Conservation (phyloP, 768 basidiomycete genomes). For the Epithele typhae region DNA sequence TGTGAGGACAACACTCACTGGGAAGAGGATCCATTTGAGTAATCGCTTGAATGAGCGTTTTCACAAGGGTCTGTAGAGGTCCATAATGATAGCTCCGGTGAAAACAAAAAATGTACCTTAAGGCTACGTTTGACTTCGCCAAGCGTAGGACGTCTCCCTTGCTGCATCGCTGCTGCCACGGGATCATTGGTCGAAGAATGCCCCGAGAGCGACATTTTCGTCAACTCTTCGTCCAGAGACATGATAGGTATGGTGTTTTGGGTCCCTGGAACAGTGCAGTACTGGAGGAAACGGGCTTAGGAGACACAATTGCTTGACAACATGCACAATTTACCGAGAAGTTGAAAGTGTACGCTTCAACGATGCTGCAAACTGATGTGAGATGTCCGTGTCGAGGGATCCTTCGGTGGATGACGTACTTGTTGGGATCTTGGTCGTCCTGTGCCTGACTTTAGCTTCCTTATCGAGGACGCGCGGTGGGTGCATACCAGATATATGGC, state of each 20-base stretch:
- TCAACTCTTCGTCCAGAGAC: constrained; percentile 60
- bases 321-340: constrained; percentile 49
- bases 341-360: constrained; percentile 88
- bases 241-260: constrained; percentile 61
- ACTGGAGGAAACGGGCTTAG: constrained; percentile 37
- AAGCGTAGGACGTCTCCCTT: constrained; percentile 65
- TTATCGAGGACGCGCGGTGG: too few relatives aligned
- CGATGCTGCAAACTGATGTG: too few relatives aligned
- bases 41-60: constrained; percentile 73
- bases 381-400: not conserved
- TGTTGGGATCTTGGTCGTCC: constrained; percentile 84
- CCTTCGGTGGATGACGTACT: constrained; percentile 40
- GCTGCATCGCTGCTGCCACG: constrained; percentile 50
- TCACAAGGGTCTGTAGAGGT: constrained; percentile 56
- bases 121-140: constrained; percentile 80
- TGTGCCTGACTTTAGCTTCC: too few relatives aligned
- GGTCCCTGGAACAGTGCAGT: constrained; percentile 62
- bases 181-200: too few relatives aligned
- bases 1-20: too few relatives aligned
- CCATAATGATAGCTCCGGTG: not conserved
- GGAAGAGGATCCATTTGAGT: constrained; percentile 78
- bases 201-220: constrained; percentile 43
- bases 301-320: not conserved
- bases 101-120: constrained; percentile 38
- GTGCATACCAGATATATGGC: constrained; percentile 72